A percentile compares a stretch with the other conserved stretches of the same genome.
These are phyloP conservation scores for Tephrocybe sp. DNA, from an alignment of 768 basidiomycete species.

Conservation along the genomic window DNA sequence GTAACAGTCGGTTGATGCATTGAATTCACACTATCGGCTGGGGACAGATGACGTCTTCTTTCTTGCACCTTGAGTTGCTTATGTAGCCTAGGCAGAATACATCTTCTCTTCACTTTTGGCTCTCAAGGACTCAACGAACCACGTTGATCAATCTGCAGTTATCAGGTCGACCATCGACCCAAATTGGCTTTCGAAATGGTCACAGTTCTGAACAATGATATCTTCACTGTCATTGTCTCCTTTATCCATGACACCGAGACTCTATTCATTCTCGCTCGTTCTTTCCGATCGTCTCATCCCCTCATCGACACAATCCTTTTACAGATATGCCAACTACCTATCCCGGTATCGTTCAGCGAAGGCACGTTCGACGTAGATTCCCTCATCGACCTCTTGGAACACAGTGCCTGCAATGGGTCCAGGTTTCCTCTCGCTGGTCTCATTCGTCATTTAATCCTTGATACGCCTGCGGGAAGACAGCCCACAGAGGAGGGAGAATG, in stretches of 20 bases:
- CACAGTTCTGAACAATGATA: conserved; percentile 9
- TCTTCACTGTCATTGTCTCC: conserved; percentile 16
- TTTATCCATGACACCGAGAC: conserved; percentile 7
- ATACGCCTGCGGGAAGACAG: neutral
- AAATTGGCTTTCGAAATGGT: conserved; percentile 1
- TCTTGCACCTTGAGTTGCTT: no score
- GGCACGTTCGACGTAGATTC: neutral
- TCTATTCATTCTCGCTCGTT: conserved; percentile 5
- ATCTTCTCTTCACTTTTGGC: no score
- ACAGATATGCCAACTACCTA: conserved; percentile 14
- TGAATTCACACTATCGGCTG: no score
- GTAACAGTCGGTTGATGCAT: no score
- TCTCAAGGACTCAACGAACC: no score
- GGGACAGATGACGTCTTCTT: no score
- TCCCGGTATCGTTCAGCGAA: conserved; percentile 11
- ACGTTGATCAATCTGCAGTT: no score
- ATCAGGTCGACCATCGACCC: no score
- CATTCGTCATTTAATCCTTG: neutral
- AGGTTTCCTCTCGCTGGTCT: neutral
- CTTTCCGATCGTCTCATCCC: conserved; percentile 7
- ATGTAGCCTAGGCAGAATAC: no score
- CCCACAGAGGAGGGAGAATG: neutral
- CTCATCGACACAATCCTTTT: conserved; percentile 3
- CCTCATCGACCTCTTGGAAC: neutral
- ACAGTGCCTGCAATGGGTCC: neutral